Conservation (phyloP, 1,139 yeast species). For the Magnusiomyces suaveolens region DNA sequence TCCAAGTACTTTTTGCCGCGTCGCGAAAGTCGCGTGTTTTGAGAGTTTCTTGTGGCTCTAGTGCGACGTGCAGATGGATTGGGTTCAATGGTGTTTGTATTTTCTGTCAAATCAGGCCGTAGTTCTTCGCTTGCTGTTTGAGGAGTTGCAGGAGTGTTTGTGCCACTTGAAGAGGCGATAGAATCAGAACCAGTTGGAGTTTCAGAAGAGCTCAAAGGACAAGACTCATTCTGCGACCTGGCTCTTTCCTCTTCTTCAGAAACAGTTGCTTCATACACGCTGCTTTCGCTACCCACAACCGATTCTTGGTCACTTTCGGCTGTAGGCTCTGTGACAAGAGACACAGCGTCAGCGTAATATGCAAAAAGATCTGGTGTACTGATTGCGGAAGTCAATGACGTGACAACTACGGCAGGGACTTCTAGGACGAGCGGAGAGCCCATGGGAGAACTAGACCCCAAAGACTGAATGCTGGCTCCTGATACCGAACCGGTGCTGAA, state of each 20-base stretch:
- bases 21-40: no score
- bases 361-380: background rate
- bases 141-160: background rate
- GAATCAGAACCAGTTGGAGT: background rate
- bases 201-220: background rate
- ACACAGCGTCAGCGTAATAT: background rate
- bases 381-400: background rate
- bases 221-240: background rate
- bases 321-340: background rate
- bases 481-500: background rate
- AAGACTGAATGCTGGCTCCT: background rate
- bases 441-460: background rate
- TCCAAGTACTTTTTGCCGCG: constrained; percentile 1
- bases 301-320: background rate
- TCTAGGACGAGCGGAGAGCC: background rate
- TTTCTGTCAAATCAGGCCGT: no score
- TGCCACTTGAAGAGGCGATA: background rate
- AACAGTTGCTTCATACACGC: background rate
- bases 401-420: background rate
- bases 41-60: no score
- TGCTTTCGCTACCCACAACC: background rate
- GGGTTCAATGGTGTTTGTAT: background rate
- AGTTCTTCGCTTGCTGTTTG: no score
- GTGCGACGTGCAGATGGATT: background rate
- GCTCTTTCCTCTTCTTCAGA: background rate